Base-by-base conservation (phyloP, 257 asterid species). In the Primulina tabacum region DNA sequence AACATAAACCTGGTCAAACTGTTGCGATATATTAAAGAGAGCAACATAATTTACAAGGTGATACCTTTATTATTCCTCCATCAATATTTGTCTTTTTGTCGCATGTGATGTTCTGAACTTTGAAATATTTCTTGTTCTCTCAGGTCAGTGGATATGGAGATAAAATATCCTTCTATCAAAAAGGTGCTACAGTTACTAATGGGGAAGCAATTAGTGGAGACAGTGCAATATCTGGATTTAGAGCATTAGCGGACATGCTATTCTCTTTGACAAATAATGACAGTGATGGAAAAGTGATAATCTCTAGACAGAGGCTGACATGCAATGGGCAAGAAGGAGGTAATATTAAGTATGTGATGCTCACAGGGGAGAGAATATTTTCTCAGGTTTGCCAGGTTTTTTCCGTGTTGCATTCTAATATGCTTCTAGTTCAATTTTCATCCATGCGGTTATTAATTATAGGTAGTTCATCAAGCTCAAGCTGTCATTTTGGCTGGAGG, bases 401-500 rank as follows among this genome's bases (percentile, higher is more conserved):
- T 67, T 30, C 60, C 30, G 71, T 63, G 29, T 60, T 59, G 28
- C 26, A 64, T 62, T 76, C 35, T 43, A 7, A 17, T 29, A 24
- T 60, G 60, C 16, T 40, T 32, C 21, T 2, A 10, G 12, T 1
- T 76, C 47, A 62, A 9, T 60, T 68, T 29, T 69, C 26, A 40
- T 63, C 43, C 40, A 26, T 16, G 33, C 32, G 34, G 20, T 59
- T 50, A 57, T 67, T 64, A 34, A 40, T 38, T 68, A 58, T 73
- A 93, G 99, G 82, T 93, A 60, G 63, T 83, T 32, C 74, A 83
- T 80, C 82, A 89, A 84, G 91, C 97, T 64, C 97, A 80, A 81
- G 97, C 99, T 60, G 86, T 93, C 62, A 76, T 93, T 69, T 80
- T 93, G 83, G 93, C 96, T 69, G 99, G 99, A 60, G 99, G 99